Evolutionary conservation across 805 yeast genomes (phyloP), one percentile per base, ranked within the genome.

Genomic region (Candida xyloterini): DNA sequence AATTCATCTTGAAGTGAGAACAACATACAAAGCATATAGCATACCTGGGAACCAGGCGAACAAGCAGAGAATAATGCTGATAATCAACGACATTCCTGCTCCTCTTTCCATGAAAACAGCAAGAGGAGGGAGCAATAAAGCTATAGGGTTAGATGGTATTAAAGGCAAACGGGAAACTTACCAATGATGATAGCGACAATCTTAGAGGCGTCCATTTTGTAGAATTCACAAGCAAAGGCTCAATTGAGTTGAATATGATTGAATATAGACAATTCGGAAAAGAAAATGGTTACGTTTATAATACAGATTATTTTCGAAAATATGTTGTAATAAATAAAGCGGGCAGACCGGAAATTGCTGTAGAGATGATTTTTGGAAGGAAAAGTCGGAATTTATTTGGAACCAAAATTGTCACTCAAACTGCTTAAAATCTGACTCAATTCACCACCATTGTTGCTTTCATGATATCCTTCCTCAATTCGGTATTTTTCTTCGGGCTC

Each of bases 21-120:
- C 86, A 56, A 81, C 66, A 65, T 78, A 84, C 50, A 81, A 61
- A 38, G 91, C 91, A 59, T 83, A 87, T 51, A 84, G 64, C 65
- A 83, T 82, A 67, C 81, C 90, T 56, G 93, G 93, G 81, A 84
- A 81, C 79, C 81, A 79, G 50, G 70, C 63, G 60, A 75, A 80
- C 52, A 69, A 46, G 70, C 84, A 78, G 53, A 79, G 71, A 44
- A 81, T 60, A 50, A 80, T 57, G 70, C 81, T 83, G 58, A 84
- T 73, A 62, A 82, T 65, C 56, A 83, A 76, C 37, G 74, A 84
- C 36, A 71, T 67, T 49, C 84, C 78, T 50, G 77, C 70, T 46
- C 91, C 93, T 52, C 71, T 74, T 48, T 71, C 75, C 72, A 83
- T 63, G 63, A 78, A 82, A 47, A 84, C 93, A 25, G 90, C 85